Evolutionary conservation across 2,329 filamentous ascomycete species (phyloP), one percentile per base, ranked within the genome.

Genomic region (Akanthomyces uredinophilus): DNA sequence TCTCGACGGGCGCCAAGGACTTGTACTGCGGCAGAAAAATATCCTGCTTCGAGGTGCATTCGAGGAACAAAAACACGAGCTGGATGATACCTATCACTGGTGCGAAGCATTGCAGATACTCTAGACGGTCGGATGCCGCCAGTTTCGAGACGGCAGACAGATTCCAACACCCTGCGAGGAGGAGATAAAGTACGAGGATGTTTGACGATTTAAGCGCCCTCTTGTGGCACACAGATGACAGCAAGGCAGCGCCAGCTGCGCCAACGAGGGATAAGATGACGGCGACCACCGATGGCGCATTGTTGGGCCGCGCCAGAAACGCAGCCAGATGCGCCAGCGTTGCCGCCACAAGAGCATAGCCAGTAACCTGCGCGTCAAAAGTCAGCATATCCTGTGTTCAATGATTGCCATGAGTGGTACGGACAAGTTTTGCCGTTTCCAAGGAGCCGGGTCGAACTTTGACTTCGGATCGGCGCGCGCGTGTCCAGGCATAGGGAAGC

Each of bases 1-100:
- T 62, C n/a, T 62, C 60, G 13, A 50, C 53, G 13, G 60, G 52
- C 39, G 60, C 32, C n/a, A 57, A 24, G 1, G 18, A 27, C 24
- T 43, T 57, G n/a, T 56, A 52, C 13, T 46, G 32, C 2, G 52
- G 44, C 14, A 51, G 44, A 7, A 57, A 24, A 16, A 46, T 37
- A 0, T 41, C 27, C 1, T 18, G 32, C 22, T 62, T 62, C 3
- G 52, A 56, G 8, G 27, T 52, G 35, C 60, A 62, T 46, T 62
- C 60, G 8, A 62, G 52, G 35, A 56, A 7, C 14, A 62, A n/a
- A 7, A 57, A 10, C 6, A 51, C 22, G 5, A 57, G 37, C 29
- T 54, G 60, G 2, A 62, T 18, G 4, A 41, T 10, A 16, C 50
- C 59, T 1, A 20, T 16, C 11, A 32, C 50, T 10, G 51, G 39